phyloP scores from a whole-genome alignment of 2,329 filamentous ascomycete species.

The Niveomyces coronatus region DNA sequence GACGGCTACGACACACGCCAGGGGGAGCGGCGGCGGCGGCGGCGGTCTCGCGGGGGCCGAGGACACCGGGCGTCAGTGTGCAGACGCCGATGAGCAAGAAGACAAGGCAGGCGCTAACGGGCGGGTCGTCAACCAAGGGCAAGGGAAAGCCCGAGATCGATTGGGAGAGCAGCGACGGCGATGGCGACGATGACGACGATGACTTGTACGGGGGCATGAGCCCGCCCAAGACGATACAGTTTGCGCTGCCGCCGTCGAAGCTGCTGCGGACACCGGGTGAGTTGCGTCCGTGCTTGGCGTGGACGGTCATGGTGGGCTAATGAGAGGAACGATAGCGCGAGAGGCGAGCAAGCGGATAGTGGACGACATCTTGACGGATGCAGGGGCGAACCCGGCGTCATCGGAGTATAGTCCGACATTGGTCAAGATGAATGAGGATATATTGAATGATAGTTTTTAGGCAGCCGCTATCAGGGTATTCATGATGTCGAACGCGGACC shows the following conservation, averaged over 20 bases:
- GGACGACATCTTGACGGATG: constrained; percentile 66
- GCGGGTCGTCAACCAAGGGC: constrained; percentile 14
- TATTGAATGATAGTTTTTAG: constrained; percentile 53
- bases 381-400: constrained; percentile 50
- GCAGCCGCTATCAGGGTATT: not conserved
- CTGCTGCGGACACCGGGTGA: constrained; percentile 70
- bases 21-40: constrained; percentile 19
- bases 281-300: no score
- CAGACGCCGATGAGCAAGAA: constrained; percentile 57
- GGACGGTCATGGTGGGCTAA: no score
- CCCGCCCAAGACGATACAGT: constrained; percentile 89
- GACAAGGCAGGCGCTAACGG: constrained; percentile 38
- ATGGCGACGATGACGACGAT: constrained; percentile 58
- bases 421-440: constrained; percentile 53
- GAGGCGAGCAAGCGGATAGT: constrained; percentile 76
- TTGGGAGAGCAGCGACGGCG: constrained; percentile 69
- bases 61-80: constrained; percentile 78
- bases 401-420: constrained; percentile 54
- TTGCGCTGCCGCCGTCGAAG: constrained; percentile 66
- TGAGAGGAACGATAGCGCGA: constrained; percentile 39
- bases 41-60: constrained; percentile 37
- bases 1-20: no score
- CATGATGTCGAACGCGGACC: not conserved
- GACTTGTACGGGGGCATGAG: constrained; percentile 63
- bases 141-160: constrained; percentile 44